Evolutionary conservation across 129 eudicot genomes (phyloP).

Genomic region (Helichrysum umbraculigerum): DNA sequence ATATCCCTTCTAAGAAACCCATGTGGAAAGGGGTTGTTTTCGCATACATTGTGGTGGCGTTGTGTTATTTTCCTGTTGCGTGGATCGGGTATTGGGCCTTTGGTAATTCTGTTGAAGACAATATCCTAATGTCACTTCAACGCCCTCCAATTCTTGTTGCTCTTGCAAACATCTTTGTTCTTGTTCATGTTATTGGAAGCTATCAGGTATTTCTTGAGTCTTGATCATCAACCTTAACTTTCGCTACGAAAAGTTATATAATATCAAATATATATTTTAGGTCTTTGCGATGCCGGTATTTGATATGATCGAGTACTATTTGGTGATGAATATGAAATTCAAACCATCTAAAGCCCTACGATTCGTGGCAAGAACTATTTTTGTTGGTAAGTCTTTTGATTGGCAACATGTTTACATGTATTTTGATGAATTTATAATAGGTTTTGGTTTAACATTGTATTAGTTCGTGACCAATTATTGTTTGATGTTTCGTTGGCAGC

Average conservation of each 20-base stretch:
- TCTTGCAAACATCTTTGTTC: slow-evolving; percentile 46
- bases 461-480: background rate
- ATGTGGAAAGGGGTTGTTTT: slow-evolving; percentile 61
- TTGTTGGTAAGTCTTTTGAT: slow-evolving; percentile 46
- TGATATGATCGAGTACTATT: slow-evolving; percentile 46
- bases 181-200: slow-evolving; percentile 57
- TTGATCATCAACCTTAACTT: background rate
- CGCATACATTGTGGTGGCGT: slow-evolving; percentile 49
- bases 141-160: slow-evolving; percentile 46
- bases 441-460: background rate
- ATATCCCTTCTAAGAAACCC: slow-evolving; percentile 49
- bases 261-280: slow-evolving; percentile 28
- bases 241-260: background rate
- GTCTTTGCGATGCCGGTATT: slow-evolving; percentile 65
- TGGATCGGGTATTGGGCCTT: slow-evolving; percentile 39
- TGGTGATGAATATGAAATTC: slow-evolving; percentile 41
- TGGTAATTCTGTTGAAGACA: slow-evolving; percentile 49
- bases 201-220: slow-evolving; percentile 36
- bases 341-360: slow-evolving; percentile 48
- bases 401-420: background rate
- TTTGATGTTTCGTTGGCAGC: slow-evolving; percentile 32
- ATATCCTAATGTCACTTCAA: slow-evolving; percentile 42
- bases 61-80: slow-evolving; percentile 63
- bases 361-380: slow-evolving; percentile 38
- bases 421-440: background rate